Evolutionary conservation across 2,329 filamentous ascomycete species (phyloP), one percentile per base, ranked within the genome.

Genomic region (Colletotrichum horii): DNA sequence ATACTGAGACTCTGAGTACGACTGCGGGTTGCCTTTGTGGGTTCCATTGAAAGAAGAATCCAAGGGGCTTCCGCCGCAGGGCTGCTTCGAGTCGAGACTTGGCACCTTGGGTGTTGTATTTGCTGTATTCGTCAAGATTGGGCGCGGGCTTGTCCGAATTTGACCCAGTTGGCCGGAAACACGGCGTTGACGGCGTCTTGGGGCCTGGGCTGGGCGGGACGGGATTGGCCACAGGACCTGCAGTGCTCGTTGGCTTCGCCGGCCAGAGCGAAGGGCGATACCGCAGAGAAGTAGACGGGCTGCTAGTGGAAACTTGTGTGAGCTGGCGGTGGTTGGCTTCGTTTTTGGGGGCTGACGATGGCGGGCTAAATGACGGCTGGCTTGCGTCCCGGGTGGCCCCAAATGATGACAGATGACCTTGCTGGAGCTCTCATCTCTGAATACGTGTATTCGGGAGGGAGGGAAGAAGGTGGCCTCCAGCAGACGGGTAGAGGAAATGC

Each of bases 121-220:
- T 28, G n/a, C 34, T 61, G 19, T 61, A 61, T 61, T 32, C 30
- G 58, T 61, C 30, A 32, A 36, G 4, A 32, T 32, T 66, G 43
- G 43, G 71, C 52, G 30, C 48, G 67, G 70, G 65, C 65, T 69
- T 68, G 65, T 61, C 28, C 65, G 56, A 55, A 38, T 73, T 26
- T 34, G 70, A 65, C 60, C 61, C 61, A 38, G 71, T 72, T 38
- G 43, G 26, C 52, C 73, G 69, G 73, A 67, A 72, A 48, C 30
- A 67, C 73, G 73, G 69, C 69, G 73, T 72, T 56, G 36, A 75
- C 48, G 36, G 55, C 28, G 61, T 66, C 68, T 75, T 75, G 61
- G 72, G 8, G 26, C 43, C 56, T 74, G 43, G 56, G 69, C 69
- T 72, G 7, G 69, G 73, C 69, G 55, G 62, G 38, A 64, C 28